Evolutionary conservation across 108 stramenopile genomes (phyloP), one percentile per base, ranked within the genome.

Genomic region (Nitzschia sp.): DNA sequence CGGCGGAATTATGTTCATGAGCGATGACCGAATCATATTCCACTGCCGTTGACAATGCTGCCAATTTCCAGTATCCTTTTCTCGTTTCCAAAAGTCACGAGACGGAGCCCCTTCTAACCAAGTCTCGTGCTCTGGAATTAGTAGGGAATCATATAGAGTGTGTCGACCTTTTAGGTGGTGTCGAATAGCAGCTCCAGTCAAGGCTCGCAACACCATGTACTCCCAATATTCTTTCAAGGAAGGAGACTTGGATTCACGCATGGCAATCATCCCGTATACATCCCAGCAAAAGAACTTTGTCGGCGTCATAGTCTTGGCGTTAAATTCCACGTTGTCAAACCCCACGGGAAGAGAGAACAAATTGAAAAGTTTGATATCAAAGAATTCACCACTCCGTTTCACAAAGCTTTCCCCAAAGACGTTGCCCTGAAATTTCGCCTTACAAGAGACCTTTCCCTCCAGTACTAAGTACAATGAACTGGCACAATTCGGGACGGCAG

Each of bases 361-460:
- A 38, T 71, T 71, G 53, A 62, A 71, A 31, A 71, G 11, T 36
- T 41, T 34, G 53, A 71, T 62, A 29, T 71, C 70, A 63, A 71
- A 71, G 36, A 71, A 71, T 36, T 71, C 36, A 22, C 70, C 70
- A 63, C 60, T 63, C 1, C 70, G 59, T 41, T 71, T 71, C 50
- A 63, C 15, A 54, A 71, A 63, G 25, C 36, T 36, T 23, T 58
- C 27, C 13, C 27, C 58, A 32, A 23, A 4, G 28, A 23, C 21
- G 30, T 64, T 50, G 17, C 36, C 34, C 9, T 21, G 30, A 29
- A 35, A 15, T 27, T 28, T 26, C n/a, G 66, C 53, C 50, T 38
- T 27, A 26, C 66, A 67, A 1, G 22, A 11, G 34, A 71, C 70
- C 19, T 22, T 35, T 1, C 70, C 70, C 32, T 62, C 70, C 13